phyloP scores from a whole-genome alignment of 2,329 filamentous ascomycete species.

The Tolypocladium cylindrosporum region DNA sequence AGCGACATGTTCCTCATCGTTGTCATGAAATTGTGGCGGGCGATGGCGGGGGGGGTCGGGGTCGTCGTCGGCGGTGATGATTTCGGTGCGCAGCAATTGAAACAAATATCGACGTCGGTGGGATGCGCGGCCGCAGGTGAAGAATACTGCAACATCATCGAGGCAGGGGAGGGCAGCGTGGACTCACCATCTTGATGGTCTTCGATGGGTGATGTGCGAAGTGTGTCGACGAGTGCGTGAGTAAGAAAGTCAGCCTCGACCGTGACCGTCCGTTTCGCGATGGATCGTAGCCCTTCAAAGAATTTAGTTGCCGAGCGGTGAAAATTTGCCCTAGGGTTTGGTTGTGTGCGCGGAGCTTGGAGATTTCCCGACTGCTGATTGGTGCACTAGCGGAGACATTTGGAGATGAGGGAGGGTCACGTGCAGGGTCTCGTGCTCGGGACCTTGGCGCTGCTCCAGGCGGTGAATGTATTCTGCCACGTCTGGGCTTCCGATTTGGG shows the following conservation, averaged over 20 bases:
- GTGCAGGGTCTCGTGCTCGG: constrained; percentile 8
- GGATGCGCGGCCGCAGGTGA: not conserved
- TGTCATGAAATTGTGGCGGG: not conserved
- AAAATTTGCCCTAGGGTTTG: constrained; percentile 29
- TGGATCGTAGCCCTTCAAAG: constrained; percentile 18
- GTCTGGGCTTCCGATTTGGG: not conserved
- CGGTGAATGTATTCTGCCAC: constrained; percentile 16
- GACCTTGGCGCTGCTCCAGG: constrained; percentile 4
- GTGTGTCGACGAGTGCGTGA: constrained; percentile 28
- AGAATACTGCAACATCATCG: constrained; percentile 4
- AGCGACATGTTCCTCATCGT: constrained; percentile 13
- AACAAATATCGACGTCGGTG: not conserved
- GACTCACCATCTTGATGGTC: constrained; percentile 40
- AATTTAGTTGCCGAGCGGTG: constrained; percentile 26
- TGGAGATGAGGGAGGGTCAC: constrained; percentile 8
- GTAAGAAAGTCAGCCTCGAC: constrained; percentile 22
- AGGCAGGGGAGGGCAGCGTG: constrained; percentile 7
- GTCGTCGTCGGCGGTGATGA: not conserved
- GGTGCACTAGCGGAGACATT: constrained; percentile 6
- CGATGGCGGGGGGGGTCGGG: not conserved
- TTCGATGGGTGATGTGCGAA: constrained; percentile 30
- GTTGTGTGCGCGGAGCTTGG: constrained; percentile 11
- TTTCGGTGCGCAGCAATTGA: not conserved
- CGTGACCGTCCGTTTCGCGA: constrained; percentile 25
- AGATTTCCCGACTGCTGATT: constrained; percentile 21